Evolutionary conservation across 768 basidiomycete genomes (phyloP).

Genomic region (Chalciporus piperatus): DNA sequence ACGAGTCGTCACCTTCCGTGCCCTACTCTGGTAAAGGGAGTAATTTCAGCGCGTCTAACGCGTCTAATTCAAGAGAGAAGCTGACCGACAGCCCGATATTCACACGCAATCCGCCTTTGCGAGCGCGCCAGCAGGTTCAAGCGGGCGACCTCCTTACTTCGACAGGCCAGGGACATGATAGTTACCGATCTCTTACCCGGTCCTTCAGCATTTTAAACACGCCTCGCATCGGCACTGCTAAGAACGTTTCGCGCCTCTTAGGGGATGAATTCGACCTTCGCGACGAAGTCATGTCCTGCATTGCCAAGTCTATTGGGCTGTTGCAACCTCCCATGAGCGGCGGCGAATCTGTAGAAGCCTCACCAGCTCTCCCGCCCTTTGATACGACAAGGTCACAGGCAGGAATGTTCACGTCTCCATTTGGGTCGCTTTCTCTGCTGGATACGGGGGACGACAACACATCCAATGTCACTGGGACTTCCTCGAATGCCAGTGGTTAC

Average conservation of each 20-base stretch:
- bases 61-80: slow-evolving; percentile 20
- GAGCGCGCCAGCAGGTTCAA: slow-evolving; percentile 55
- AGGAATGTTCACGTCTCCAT: slow-evolving; percentile 58
- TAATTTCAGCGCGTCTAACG: slow-evolving; percentile 1
- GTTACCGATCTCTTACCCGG: slow-evolving; percentile 44
- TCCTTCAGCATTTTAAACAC: slow-evolving; percentile 50
- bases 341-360: slow-evolving; percentile 61
- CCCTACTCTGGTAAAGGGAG: slow-evolving; percentile 22
- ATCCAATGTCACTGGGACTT: slow-evolving; percentile 63
- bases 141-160: slow-evolving; percentile 75
- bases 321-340: slow-evolving; percentile 80
- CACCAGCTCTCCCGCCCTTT: slow-evolving; percentile 56
- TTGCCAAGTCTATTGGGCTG: slow-evolving; percentile 95
- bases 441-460: slow-evolving; percentile 66
- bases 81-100: slow-evolving; percentile 24
- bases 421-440: slow-evolving; percentile 69
- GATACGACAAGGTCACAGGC: slow-evolving; percentile 35
- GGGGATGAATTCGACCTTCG: slow-evolving; percentile 88
- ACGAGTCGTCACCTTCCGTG: slow-evolving; percentile 15
- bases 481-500: slow-evolving; percentile 49
- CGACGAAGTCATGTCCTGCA: slow-evolving; percentile 95
- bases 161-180: slow-evolving; percentile 46
- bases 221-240: slow-evolving; percentile 39
- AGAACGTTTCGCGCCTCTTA: slow-evolving; percentile 28
- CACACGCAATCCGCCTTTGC: slow-evolving; percentile 25